A percentile compares a stretch with the other conserved stretches of the same genome.
Evolutionary conservation across 306 rosid species (phyloP).

Genomic region (Cicer yamashitae): DNA sequence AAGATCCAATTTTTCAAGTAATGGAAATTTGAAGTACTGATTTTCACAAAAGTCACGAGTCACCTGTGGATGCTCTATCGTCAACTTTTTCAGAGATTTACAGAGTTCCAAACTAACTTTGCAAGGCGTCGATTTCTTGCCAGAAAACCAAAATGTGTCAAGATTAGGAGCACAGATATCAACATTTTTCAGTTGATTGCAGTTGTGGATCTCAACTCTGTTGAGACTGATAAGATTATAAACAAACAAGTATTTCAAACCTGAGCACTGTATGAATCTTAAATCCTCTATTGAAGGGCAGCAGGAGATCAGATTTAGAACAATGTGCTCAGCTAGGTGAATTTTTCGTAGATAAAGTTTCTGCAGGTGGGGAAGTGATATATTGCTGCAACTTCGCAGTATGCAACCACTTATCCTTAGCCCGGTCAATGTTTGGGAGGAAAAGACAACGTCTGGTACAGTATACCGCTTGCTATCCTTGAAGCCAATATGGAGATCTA

Average conservation of each 20-base stretch:
- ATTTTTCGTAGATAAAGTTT: constrained; percentile 48
- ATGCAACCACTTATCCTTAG: constrained; percentile 50
- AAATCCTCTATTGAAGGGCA: constrained; percentile 59
- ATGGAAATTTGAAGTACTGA: constrained; percentile 36
- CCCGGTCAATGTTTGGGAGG: constrained; percentile 36
- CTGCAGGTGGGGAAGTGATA: constrained; percentile 48
- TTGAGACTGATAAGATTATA: constrained; percentile 31
- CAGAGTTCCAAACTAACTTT: constrained; percentile 53
- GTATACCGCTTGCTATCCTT: constrained; percentile 7
- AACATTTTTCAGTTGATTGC: constrained; percentile 45
- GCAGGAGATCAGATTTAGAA: constrained; percentile 47
- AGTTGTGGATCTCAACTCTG: constrained; percentile 53
- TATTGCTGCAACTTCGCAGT: constrained; percentile 4
- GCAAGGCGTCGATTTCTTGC: constrained; percentile 46
- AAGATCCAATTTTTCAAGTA: constrained; percentile 55
- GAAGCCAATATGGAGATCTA: constrained; percentile 47
- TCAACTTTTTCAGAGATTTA: constrained; percentile 58
- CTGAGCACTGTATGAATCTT: constrained; percentile 56
- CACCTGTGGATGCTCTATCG: constrained; percentile 56
- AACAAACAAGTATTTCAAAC: constrained; percentile 48
- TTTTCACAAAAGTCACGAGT: constrained; percentile 47
- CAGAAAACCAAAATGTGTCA: constrained; percentile 64
- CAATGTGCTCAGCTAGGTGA: not conserved
- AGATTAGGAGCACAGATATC: constrained; percentile 55
- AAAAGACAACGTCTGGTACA: constrained; percentile 38